phyloP scores from a whole-genome alignment of 768 basidiomycete species.

The Sporobolomyces phaffii region DNA sequence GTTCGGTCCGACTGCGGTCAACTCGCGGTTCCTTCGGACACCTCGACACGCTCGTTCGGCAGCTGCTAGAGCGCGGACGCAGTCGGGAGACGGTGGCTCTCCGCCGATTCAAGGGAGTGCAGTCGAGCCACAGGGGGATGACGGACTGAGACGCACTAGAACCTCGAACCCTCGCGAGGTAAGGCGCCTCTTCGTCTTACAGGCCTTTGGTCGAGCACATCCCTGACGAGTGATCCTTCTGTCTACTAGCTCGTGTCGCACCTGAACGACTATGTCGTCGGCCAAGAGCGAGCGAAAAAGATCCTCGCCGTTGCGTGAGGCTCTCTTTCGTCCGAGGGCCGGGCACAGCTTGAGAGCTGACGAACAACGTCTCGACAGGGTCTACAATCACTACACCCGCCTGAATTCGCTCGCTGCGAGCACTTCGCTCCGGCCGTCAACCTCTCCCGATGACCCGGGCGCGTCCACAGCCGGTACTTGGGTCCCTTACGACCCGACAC shows the following conservation, averaged over 20 bases:
- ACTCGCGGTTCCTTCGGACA: conserved; percentile 3
- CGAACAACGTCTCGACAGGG: conserved; percentile 54
- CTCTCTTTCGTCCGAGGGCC: not conserved
- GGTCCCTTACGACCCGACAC: not conserved
- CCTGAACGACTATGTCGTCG: conserved; percentile 62
- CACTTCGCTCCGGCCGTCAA: not conserved
- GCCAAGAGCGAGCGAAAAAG: conserved; percentile 88
- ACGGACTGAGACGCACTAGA: not conserved
- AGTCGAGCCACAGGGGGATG: not conserved
- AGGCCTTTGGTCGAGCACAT: too few species aligned
- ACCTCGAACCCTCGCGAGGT: not conserved
- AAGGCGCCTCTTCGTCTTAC: not conserved
- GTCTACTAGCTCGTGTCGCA: not conserved
- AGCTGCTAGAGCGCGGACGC: not conserved
- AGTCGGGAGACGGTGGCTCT: not conserved
- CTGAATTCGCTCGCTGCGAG: conserved; percentile 61
- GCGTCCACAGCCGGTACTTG: not conserved
- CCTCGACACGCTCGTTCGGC: conserved; percentile 5
- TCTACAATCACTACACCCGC: conserved; percentile 92
- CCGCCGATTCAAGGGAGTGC: not conserved
- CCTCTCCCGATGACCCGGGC: too few species aligned
- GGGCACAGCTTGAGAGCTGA: conserved; percentile 10
- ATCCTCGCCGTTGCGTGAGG: conserved; percentile 75
- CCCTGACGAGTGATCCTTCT: not conserved
- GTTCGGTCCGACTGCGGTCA: not conserved